Evolutionary conservation across 129 eudicot genomes (phyloP).

Genomic region (Artemisia argyi): DNA sequence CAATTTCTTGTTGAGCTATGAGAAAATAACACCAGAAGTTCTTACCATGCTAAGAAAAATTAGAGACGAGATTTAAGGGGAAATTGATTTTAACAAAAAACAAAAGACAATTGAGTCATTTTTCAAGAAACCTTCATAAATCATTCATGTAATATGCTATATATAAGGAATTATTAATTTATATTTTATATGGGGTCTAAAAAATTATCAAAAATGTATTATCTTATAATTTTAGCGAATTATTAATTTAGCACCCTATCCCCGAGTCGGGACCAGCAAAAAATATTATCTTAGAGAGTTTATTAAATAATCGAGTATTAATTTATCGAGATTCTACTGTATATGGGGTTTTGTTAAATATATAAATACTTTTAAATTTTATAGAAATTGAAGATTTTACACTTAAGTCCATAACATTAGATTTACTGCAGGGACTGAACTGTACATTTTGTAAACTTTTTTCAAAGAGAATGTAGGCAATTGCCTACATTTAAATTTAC

Average conservation of each 20-base stretch:
- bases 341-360: not conserved
- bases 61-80: conserved; percentile 39
- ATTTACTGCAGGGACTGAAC: no score
- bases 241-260: conserved; percentile 37
- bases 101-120: conserved; percentile 37
- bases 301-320: conserved; percentile 41
- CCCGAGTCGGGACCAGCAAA: conserved; percentile 37
- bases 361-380: no score
- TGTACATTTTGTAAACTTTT: no score
- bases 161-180: conserved; percentile 32
- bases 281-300: conserved; percentile 38
- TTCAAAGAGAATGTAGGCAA: no score
- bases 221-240: conserved; percentile 40
- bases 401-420: no score
- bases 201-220: conserved; percentile 29
- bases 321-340: conserved; percentile 33
- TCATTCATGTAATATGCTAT: conserved; percentile 33
- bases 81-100: conserved; percentile 34
- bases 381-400: no score
- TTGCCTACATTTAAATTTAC: no score
- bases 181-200: conserved; percentile 33
- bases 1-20: conserved; percentile 41
- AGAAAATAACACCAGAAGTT: conserved; percentile 33
- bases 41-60: conserved; percentile 35
- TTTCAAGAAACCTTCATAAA: conserved; percentile 31